A percentile compares a stretch with the other conserved stretches of the same genome.
phyloP scores from a whole-genome alignment of 2,329 filamentous ascomycete species.

The Cordyceps pruinosa region DNA sequence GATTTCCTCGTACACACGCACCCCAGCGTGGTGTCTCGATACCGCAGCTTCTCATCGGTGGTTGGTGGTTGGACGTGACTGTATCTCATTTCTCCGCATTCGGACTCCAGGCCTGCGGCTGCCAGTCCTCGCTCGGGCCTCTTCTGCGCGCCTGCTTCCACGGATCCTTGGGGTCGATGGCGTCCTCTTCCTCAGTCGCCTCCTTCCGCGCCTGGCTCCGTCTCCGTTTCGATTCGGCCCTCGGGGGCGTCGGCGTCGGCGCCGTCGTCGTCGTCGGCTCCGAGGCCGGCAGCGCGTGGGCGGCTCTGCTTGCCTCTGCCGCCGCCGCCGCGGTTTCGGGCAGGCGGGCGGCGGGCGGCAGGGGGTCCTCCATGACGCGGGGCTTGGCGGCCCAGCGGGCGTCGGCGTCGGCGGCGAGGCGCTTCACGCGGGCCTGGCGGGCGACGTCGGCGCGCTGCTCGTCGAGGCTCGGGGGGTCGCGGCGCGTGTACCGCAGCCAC shows the following conservation, averaged over 20 bases:
- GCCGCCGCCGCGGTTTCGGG: conserved; percentile 12
- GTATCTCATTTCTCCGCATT: conserved; percentile 25
- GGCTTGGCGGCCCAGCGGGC: conserved; percentile 57
- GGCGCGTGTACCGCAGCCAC: conserved; percentile 57
- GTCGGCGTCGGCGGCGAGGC: conserved; percentile 55
- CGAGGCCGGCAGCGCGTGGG: no score
- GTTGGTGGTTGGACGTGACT: neutral
- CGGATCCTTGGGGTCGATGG: conserved; percentile 35
- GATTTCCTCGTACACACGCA: neutral
- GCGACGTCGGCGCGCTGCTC: conserved; percentile 50
- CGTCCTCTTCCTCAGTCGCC: conserved; percentile 15
- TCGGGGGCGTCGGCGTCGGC: neutral
- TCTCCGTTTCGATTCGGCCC: conserved; percentile 8
- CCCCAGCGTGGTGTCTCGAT: neutral
- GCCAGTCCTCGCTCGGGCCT: conserved; percentile 58
- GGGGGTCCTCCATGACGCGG: conserved; percentile 35
- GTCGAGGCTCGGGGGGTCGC: conserved; percentile 44
- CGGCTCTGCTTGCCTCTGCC: conserved; percentile 15
- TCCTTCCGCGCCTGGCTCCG: neutral
- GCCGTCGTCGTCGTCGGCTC: neutral
- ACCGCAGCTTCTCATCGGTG: no score
- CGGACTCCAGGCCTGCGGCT: conserved; percentile 57
- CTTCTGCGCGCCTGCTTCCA: conserved; percentile 46
- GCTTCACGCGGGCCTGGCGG: conserved; percentile 46
- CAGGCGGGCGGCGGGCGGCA: neutral